phyloP scores from a whole-genome alignment of 2,329 filamentous ascomycete genomes.

The Diaporthe amygdali region DNA sequence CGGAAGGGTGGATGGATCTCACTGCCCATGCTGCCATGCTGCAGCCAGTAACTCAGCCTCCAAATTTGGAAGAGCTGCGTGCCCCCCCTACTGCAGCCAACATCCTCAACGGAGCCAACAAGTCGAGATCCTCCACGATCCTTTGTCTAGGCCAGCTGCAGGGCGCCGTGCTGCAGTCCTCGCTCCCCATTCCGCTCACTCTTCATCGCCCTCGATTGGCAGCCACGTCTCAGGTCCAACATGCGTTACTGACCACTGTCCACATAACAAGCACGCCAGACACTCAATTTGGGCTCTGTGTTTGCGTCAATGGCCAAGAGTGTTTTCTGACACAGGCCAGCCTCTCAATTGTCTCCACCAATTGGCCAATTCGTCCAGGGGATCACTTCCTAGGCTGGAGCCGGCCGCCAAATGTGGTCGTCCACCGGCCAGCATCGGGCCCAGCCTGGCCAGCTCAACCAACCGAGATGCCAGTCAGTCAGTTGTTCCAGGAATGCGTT shows the following conservation, averaged over 20 bases:
- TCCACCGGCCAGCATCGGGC: neutral
- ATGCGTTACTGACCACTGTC: neutral
- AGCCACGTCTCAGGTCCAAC: constrained; percentile 8
- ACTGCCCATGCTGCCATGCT: neutral
- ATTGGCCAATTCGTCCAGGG: constrained; percentile 19
- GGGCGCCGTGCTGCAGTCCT: neutral
- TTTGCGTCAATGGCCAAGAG: neutral
- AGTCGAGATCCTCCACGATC: constrained; percentile 12
- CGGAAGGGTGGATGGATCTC: neutral
- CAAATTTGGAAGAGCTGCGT: constrained; percentile 5
- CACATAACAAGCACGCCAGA: neutral
- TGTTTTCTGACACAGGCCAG: constrained; percentile 2
- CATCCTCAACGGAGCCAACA: neutral
- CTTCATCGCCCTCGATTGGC: neutral
- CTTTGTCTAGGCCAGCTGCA: constrained; percentile 1
- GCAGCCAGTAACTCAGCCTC: neutral
- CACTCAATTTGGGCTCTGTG: neutral
- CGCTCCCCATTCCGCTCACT: neutral
- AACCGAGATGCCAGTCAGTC: neutral
- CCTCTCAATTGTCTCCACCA: constrained; percentile 1
- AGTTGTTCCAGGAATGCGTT: too few relatives aligned
- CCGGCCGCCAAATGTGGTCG: neutral
- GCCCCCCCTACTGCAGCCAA: neutral
- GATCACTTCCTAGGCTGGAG: neutral
- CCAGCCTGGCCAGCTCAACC: neutral